Evolutionary conservation across 2,329 filamentous ascomycete genomes (phyloP).

Genomic region (Eurotiales sp.): DNA sequence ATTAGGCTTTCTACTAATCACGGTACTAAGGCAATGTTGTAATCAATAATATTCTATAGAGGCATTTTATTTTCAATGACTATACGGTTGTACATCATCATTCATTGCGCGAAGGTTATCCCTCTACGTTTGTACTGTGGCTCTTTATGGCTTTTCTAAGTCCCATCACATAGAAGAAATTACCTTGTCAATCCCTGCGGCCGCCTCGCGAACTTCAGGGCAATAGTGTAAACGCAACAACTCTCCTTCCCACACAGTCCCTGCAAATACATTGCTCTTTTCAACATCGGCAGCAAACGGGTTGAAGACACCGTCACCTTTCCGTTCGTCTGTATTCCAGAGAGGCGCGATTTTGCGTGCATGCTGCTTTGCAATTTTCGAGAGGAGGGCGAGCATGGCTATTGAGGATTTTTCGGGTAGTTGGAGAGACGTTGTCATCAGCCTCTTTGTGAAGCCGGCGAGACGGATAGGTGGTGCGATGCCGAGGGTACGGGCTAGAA

Average conservation of each 20-base stretch:
- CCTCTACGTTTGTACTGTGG: too few species aligned
- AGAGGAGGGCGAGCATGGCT: constrained; percentile 73
- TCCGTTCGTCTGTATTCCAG: constrained; percentile 92
- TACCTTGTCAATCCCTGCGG: constrained; percentile 64
- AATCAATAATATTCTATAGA: too few species aligned
- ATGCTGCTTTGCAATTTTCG: constrained; percentile 75
- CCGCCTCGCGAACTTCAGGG: constrained; percentile 75
- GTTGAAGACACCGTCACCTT: constrained; percentile 84
- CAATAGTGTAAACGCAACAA: constrained; percentile 80
- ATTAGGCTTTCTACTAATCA: too few species aligned
- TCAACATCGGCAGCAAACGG: constrained; percentile 70
- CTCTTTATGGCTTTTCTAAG: too few species aligned
- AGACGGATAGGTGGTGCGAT: constrained; percentile 75
- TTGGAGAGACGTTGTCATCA: constrained; percentile 77
- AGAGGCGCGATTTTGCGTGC: constrained; percentile 76
- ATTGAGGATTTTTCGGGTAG: constrained; percentile 84
- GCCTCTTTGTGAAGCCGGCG: constrained; percentile 90
- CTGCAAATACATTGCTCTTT: constrained; percentile 83
- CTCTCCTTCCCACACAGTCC: constrained; percentile 92
- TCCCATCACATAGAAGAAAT: constrained; percentile 6
- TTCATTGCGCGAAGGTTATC: too few species aligned
- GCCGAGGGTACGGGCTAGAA: constrained; percentile 73
- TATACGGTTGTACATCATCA: too few species aligned
- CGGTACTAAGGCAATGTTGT: too few species aligned
- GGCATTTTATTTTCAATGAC: too few species aligned